Base-by-base conservation (phyloP, 306 rosid genomes). In the Rosa chinensis region DNA sequence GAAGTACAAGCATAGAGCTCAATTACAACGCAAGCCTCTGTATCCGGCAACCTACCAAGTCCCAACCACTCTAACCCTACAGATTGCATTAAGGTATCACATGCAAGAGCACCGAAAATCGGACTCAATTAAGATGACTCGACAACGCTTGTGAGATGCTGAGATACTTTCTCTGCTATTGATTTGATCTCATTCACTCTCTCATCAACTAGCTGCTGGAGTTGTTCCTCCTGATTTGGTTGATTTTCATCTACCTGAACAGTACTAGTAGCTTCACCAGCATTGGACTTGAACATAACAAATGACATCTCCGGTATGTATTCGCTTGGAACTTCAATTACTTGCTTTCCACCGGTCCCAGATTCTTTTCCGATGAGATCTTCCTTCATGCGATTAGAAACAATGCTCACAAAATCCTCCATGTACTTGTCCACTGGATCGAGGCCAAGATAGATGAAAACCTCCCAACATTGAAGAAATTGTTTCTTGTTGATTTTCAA, bases 391-490 rank as follows among this genome's bases (percentile, higher is more conserved):
- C 86, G 93, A 84, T 80, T 84, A 20, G 92, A 91, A 81, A 93
- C 81, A 50, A 90, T 77, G 55, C 82, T 78, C 55, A 86, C 78
- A 84, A 90, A 93, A 86, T 95, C 89, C 55, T 87, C 89, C 86
- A 85, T 81, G 88, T 91, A 77, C 84, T 84, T 93, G 71, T 87
- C 90, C 70, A 70, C 77, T 28, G 92, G 89, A 75, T 87, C 77
- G 78, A 93, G 88, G 69, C 93, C 87, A 42, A 92, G 87, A 85
- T 85, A 93, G 82, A 95, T 80, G 83, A 91, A 81, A 75, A 93
- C 89, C 89, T 95, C 98, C 99, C 99, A 95, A 77, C 99, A 95
- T 78, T 84, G 90, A 72, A 93, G 89, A 81, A 91, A 89, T 75
- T 95, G 99, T 87, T 90, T 89, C 87, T 87, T 93, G 80, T 88